Base-by-base conservation (phyloP, 306 rosid species). In the Glycine tomentella region DNA sequence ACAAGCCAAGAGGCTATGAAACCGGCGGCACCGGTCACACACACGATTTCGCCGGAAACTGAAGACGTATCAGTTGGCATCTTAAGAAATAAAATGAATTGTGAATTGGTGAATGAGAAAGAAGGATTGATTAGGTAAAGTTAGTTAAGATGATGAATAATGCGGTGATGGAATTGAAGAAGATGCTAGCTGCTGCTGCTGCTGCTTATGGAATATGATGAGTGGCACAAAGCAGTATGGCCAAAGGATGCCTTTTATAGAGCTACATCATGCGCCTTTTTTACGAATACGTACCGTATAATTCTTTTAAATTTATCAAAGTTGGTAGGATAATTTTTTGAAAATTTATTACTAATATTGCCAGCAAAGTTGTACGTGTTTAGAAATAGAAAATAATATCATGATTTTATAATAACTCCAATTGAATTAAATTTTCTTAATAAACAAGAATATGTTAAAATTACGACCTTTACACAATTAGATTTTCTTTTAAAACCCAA, bases 21-120 rank as follows among this genome's bases (percentile, higher is more conserved):
- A 14, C 99, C 99, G 1, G 93, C 98, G 10, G 99, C 99, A 3
- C 99, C 99, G 52, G 99, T 93, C 77, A 95, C 97, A 57, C 98
- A 93, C 8, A 95, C 87, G 9, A 88, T 95, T 82, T 90, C 86
- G 14, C 87, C 83, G 33, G 87, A 63, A 82, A 40, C 59, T 9
- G 80, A 48, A 4, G 88, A 16, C 4, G 64, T 67, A 45, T 80
- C 81, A 31, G 65, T 46, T 20, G 79, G 73, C 73, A 68, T 68
- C 78, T 38, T 25, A 25, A 25, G 31, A 25, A 25, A 25, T 25
- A 25, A 25, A 25, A 25, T 25, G 31, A 25, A 25, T 25, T 6
- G 34, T 5, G 14, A 66, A 42, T 66, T 16, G 8, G 12, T 59
- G 65, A 25, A 46, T 69, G 63, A 17, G 51, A 69, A 70, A 8